phyloP scores from a whole-genome alignment of 2,329 filamentous ascomycete genomes.

The Seiridium unicorne region DNA sequence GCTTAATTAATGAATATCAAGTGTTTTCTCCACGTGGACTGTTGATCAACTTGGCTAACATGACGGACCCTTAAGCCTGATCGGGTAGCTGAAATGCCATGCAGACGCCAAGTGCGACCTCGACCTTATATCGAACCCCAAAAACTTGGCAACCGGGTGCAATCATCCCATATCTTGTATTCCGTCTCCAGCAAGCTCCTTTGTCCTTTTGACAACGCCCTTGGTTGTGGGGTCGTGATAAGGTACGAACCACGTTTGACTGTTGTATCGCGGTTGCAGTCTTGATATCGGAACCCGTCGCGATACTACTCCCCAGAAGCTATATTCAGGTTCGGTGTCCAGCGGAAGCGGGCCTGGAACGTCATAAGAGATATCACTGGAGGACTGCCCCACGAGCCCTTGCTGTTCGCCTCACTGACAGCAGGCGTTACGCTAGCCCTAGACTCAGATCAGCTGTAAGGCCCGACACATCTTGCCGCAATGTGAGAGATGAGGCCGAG shows the following conservation, averaged over 20 bases:
- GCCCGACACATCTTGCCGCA: too few relatives aligned
- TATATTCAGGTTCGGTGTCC: neutral
- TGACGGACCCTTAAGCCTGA: neutral
- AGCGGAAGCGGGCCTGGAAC: neutral
- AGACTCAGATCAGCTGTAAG: too few relatives aligned
- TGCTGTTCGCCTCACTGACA: too few relatives aligned
- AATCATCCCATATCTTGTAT: neutral
- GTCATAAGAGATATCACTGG: too few relatives aligned
- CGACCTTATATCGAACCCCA: neutral
- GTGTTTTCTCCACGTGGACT: conserved; percentile 2
- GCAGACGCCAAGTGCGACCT: neutral
- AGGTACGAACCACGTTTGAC: neutral
- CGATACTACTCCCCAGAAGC: neutral
- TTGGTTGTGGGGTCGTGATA: neutral
- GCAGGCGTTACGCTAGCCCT: too few relatives aligned
- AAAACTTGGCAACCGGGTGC: neutral
- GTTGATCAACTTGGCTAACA: neutral
- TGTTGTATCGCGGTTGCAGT: neutral
- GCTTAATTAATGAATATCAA: neutral
- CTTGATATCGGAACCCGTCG: neutral
- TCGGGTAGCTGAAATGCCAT: neutral
- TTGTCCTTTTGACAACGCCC: conserved; percentile 1
- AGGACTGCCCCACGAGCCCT: too few relatives aligned
- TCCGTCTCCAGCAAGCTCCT: neutral
- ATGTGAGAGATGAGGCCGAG: too few relatives aligned